Evolutionary conservation across 352 stramenopile genomes (phyloP).

Genomic region (Globisporangium viniferum): DNA sequence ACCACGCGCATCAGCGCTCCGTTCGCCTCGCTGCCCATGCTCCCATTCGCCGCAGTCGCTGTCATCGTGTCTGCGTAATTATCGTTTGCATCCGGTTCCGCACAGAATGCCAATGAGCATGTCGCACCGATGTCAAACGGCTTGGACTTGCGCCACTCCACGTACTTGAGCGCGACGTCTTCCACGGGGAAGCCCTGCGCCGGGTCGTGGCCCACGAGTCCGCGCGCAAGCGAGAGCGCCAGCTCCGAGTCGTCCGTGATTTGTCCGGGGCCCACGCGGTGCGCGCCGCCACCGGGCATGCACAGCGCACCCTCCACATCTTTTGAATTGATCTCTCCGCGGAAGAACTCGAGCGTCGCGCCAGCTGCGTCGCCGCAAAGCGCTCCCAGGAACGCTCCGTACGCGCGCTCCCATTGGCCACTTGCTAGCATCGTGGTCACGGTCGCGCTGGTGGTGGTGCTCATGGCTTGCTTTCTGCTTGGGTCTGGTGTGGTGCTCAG

Average conservation of each 20-base stretch:
- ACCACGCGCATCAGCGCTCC: slow-evolving; percentile 53
- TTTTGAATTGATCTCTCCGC: slow-evolving; percentile 20
- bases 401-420: slow-evolving; percentile 25
- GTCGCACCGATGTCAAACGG: slow-evolving; percentile 59
- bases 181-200: slow-evolving; percentile 35
- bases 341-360: slow-evolving; percentile 50
- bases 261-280: slow-evolving; percentile 36
- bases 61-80: slow-evolving; percentile 17
- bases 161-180: slow-evolving; percentile 35
- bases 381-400: slow-evolving; percentile 46
- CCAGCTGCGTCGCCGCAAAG: slow-evolving; percentile 51
- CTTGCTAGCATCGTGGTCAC: not conserved
- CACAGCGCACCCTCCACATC: slow-evolving; percentile 31
- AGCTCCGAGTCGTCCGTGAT: slow-evolving; percentile 70
- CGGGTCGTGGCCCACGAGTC: slow-evolving; percentile 22
- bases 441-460: not conserved
- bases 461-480: not conserved
- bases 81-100: slow-evolving; percentile 14
- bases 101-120: slow-evolving; percentile 36
- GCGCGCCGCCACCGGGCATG: slow-evolving; percentile 52
- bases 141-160: slow-evolving; percentile 28
- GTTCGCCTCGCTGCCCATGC: slow-evolving; percentile 42
- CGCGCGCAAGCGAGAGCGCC: slow-evolving; percentile 38
- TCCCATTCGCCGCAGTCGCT: slow-evolving; percentile 8
- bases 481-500: not conserved